Conservation (phyloP, 140 eudicot genomes). For the Erigeron philadelphicus region DNA sequence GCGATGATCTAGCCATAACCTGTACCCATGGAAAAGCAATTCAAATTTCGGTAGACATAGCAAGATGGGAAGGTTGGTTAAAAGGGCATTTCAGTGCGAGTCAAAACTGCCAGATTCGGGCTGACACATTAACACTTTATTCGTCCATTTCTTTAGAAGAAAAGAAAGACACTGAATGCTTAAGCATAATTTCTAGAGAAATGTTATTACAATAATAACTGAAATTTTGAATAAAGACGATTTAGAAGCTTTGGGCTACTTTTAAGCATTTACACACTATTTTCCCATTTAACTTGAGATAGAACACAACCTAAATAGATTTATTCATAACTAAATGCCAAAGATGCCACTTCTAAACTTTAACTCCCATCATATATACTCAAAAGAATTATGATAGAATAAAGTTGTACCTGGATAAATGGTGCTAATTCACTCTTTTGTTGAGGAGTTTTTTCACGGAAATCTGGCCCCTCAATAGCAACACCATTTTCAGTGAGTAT, state of each 20-base stretch:
- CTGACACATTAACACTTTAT: not conserved
- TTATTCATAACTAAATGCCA: not conserved
- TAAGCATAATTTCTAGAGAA: not conserved
- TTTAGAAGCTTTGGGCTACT: not conserved
- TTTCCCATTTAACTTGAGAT: not conserved
- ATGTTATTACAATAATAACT: not conserved
- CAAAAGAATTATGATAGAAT: not conserved
- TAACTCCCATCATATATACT: not conserved
- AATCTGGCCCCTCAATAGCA: slow-evolving; percentile 66
- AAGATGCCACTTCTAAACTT: not conserved
- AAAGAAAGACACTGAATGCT: not conserved
- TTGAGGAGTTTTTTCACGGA: slow-evolving; percentile 40
- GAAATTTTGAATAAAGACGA: not conserved
- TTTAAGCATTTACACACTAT: not conserved
- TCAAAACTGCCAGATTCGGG: not conserved
- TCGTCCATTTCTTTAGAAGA: not conserved
- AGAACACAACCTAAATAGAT: not conserved
- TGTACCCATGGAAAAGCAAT: slow-evolving; percentile 16
- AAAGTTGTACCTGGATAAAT: slow-evolving; percentile 43
- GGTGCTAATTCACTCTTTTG: slow-evolving; percentile 45
- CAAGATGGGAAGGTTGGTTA: not conserved
- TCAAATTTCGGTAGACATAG: not conserved
- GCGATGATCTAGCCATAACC: slow-evolving; percentile 73
- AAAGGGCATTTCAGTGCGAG: not conserved
- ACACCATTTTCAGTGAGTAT: slow-evolving; percentile 61